Evolutionary conservation across 2,329 filamentous ascomycete species (phyloP), one percentile per base, ranked within the genome.

Genomic region (Pestalotiopsis sp.): DNA sequence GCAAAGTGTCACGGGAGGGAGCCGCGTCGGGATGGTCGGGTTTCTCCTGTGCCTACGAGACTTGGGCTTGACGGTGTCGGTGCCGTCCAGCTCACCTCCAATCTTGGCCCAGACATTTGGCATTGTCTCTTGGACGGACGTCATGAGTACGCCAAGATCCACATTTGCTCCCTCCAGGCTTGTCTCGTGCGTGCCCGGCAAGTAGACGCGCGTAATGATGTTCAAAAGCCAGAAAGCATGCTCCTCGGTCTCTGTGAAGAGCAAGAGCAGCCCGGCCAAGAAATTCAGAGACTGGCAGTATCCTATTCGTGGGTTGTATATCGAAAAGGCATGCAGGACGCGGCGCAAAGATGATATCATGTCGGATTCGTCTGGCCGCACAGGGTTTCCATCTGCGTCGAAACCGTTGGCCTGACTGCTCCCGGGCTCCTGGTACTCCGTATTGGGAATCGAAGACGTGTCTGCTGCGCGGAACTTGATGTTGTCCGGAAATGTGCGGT

Each of bases 261-360:
- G 86, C 2, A 98, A 89, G 1, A 98, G 85, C 66, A 98, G 87
- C 4, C 95, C 95, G 4, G 95, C 94, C 65, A 98, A 88, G 80
- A 98, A 98, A 80, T 98, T 98, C 38, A 98, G 88, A 23, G 93
- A 97, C 79, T 98, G 95, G 77, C 95, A 98, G 80, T 98, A 98
- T 14, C 95, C 95, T 73, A 98, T 97, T 67, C 89, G 89, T 0
- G 95, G 94, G 75, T 97, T 97, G 82, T 97, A 94, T 57, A 97
- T 87, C 2, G 95, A 91, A 79, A 98, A 98, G 12, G 95, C 94
- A 76, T 94, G 92, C 31, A 98, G 84, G 0, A 98, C 94, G 56
- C 94, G 90, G 38, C 95, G 92, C 7, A 98, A 87, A 4, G 94
- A 91, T 49, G 90, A 87, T 66, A 98, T 91, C 75, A 97, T 94